Conservation (phyloP, 2,329 filamentous ascomycete genomes). For the Emergomyces orientalis region DNA sequence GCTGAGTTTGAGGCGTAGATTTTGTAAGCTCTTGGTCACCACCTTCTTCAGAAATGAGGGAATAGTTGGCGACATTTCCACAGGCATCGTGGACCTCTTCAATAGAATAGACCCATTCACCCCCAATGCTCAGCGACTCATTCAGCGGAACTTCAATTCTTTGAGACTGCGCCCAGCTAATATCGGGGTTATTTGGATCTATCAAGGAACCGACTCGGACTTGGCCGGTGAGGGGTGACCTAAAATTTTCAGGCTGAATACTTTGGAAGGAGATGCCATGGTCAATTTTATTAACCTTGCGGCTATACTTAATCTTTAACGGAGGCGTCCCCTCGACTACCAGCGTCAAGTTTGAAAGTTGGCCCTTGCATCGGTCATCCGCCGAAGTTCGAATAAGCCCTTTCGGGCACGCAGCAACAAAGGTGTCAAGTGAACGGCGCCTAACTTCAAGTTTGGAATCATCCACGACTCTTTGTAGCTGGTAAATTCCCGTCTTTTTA, state of each 20-base stretch:
- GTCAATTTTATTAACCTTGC: conserved; percentile 73
- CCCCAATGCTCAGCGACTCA: conserved; percentile 71
- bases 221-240: conserved; percentile 63
- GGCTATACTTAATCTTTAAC: conserved; percentile 84
- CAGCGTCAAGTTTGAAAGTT: conserved; percentile 75
- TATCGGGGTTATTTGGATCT: conserved; percentile 39
- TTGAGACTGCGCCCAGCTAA: conserved; percentile 70
- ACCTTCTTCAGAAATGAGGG: conserved; percentile 53
- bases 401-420: conserved; percentile 77
- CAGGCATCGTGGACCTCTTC: conserved; percentile 88
- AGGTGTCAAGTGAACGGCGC: conserved; percentile 62
- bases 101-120: conserved; percentile 80
- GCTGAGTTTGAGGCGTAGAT: conserved; percentile 58
- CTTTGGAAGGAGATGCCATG: conserved; percentile 85
- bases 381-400: conserved; percentile 60
- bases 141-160: conserved; percentile 74
- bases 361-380: conserved; percentile 67
- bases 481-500: conserved; percentile 82
- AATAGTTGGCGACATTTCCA: conserved; percentile 75
- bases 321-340: conserved; percentile 84
- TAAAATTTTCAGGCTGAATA: conserved; percentile 78
- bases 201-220: conserved; percentile 50
- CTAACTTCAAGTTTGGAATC: conserved; percentile 91
- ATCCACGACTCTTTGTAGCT: conserved; percentile 75
- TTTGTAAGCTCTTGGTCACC: conserved; percentile 49